Base-by-base conservation (phyloP, 208 protist species). In the Trypanosomatidae sp. region DNA sequence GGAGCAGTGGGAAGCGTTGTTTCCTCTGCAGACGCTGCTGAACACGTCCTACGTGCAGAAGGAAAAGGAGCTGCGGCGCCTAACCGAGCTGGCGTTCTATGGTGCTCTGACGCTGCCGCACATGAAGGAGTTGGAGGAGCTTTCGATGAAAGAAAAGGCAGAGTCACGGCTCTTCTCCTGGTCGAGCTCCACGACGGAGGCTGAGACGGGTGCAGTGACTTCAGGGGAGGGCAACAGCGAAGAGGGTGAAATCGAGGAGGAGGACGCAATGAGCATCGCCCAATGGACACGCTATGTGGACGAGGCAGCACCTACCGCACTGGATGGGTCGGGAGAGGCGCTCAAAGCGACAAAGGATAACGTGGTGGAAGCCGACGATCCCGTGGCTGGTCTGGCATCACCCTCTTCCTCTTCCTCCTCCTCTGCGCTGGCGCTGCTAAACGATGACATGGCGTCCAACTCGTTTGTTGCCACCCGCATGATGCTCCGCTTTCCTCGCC, bases 11-110 rank as follows among this genome's bases (percentile, higher is more conserved):
- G 62, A 83, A 1, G 68, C 79, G 22, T 55, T 94, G 5, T 97
- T 97, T 73, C 92, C 92, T 10, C 56, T 76, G 66, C 92, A 97
- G 82, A 71, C 79, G 59, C 74, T 94, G 58, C 80, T 97, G 43
- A 76, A 62, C 46, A 67, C 58, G 19, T 88, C 88, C 0, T 66
- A 91, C 71, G 78, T 78, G 3, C 90, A 97, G 71, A 52, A 53
- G 15, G 56, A 84, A 30, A 44, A 62, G 56, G 64, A 84, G 47
- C 79, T 95, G 25, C 87, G 81, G 67, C 68, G 56, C 47, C 77
- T 93, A 30, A 91, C 86, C 0, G 79, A 93, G 39, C 85, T 85
- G 62, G 89, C 91, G 0, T 80, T 90, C 25, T 86, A 85, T 36
- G 90, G 91, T 25, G 81, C 77, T 2, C 80, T 97, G 44, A 87